These are phyloP conservation scores for Tilletia setariae DNA, from an alignment of 1,284 basidiomycete genomes.

Conservation along the genomic window DNA sequence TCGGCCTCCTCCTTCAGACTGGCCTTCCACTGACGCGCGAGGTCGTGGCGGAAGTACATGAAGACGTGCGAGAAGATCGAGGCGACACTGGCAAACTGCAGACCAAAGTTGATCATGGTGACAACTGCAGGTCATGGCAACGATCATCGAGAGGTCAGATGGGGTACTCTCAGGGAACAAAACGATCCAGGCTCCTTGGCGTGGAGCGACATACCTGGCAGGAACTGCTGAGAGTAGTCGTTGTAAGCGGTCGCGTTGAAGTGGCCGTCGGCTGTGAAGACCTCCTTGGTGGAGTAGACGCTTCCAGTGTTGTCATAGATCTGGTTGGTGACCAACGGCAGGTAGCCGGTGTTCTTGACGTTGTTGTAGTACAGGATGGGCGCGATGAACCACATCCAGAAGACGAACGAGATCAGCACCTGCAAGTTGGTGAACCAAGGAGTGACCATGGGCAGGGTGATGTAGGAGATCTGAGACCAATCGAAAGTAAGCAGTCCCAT, in stretches of 20 bases:
- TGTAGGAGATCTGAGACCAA: slow-evolving; percentile 11
- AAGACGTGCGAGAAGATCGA: slow-evolving; percentile 67
- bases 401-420: neutral
- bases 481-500: slow-evolving; percentile 15
- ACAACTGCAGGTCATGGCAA: slow-evolving; percentile 62
- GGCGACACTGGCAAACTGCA: slow-evolving; percentile 70
- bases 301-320: slow-evolving; percentile 20
- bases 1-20: slow-evolving; percentile 76
- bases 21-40: slow-evolving; percentile 67
- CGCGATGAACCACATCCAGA: neutral
- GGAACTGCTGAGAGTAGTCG: slow-evolving; percentile 81
- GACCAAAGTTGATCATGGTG: slow-evolving; percentile 70
- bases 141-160: neutral
- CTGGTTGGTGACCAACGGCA: slow-evolving; percentile 23
- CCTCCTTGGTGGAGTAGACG: slow-evolving; percentile 1
- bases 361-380: slow-evolving; percentile 19
- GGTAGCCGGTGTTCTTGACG: slow-evolving; percentile 17
- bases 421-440: slow-evolving; percentile 14
- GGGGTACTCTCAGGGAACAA: neutral
- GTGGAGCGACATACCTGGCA: slow-evolving; percentile 76
- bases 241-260: slow-evolving; percentile 66
- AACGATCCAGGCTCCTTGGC: no score
- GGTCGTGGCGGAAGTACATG: slow-evolving; percentile 59
- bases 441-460: slow-evolving; percentile 11
- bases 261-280: slow-evolving; percentile 56